Base-by-base conservation (phyloP, 2,329 filamentous ascomycete genomes). In the Botrytis fragariae region DNA sequence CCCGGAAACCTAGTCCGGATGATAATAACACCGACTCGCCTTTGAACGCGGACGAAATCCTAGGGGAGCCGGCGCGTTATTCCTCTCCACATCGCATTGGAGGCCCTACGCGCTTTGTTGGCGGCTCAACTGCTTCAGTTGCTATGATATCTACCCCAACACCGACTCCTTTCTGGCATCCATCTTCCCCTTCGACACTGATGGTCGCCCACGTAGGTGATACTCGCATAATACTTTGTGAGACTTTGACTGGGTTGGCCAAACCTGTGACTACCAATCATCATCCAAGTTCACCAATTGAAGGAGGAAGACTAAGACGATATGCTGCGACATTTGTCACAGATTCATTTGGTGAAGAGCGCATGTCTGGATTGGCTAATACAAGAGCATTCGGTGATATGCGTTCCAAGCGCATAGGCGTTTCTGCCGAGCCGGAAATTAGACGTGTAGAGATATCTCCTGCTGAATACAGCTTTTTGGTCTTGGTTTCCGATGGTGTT, bases 261-360 rank as follows among this genome's bases (percentile, higher is more conserved):
- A 88, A 93, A 3, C 92, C 95, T 0, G 82, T 97, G 54, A 98
- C 96, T 0, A 93, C 92, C 32, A 94, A 97, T 81, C 96, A 99
- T 82, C 96, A 97, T 81, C 95, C 96, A 0, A 93, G 91, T n/a
- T 90, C 92, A 7, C 96, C 96, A 0, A 86, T 90, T 72, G 96
- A 99, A 84, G 91, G 92, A 16, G 91, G 90, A 60, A 90, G 96
- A 12, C 87, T 99, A 37, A 92, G 95, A 62, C 91, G 95, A 67
- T 98, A 95, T 81, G 93, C 94, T 1, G 89, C 92, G 44, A 91
- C 92, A 4, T 95, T 98, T 81, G 92, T 97, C 29, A 96, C 95
- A 0, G 96, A 99, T 83, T 97, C 93, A 48, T 99, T 99, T 82
- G 96, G 96, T 80, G 96, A 99, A 83, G 95, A 98, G 83, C 94